Evolutionary conservation across 129 eudicot species (phyloP), one percentile per base, ranked within the genome.

Genomic region (Flaveria bidentis): DNA sequence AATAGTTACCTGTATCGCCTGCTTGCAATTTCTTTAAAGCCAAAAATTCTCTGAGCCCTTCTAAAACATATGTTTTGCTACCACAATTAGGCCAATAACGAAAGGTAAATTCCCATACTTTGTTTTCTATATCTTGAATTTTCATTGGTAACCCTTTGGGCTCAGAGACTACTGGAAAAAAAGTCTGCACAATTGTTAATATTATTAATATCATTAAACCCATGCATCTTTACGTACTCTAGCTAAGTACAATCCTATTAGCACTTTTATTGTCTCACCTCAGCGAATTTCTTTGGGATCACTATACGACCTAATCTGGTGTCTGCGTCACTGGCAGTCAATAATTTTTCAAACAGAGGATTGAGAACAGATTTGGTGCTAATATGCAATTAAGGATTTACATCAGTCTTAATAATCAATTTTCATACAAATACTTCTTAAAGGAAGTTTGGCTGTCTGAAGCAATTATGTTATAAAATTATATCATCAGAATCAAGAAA

Each of bases 211-310:
- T 15, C 33, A 28, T 39, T 76, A 46, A 62, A 80, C 26, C 55
- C 33, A 17, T 55, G 75, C 57, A 67, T 77, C 57, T 65, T 51
- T 63, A 66, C 49, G 8, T 51, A 67, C 80, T 49, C 52, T 50
- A 51, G 73, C 72, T n/a, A 51, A 18, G 20, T 67, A 67, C 47
- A 52, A 55, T 55, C 57, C 50, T 47, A 78, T 68, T 47, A 50
- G 33, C 51, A 3, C 60, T 50, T 67, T 75, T 49, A 42, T 13
- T 73, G 51, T 66, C 89, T 82, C 82, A 88, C 97, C 87, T 88
- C 95, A 12, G 95, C 97, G 25, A 75, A 86, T 61, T 55, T 79
- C 77, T 82, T 91, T 13, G 97, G 90, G 74, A 91, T 72, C 74
- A 87, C 82, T 41, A 88, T 78, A 41, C 90, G 95, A 4, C 85